A percentile compares a stretch with the other conserved stretches of the same genome.
These are phyloP conservation scores for Miscanthus sacchariflorus DNA, from an alignment of 202 grass and related monocot species.

Conservation along the genomic window DNA sequence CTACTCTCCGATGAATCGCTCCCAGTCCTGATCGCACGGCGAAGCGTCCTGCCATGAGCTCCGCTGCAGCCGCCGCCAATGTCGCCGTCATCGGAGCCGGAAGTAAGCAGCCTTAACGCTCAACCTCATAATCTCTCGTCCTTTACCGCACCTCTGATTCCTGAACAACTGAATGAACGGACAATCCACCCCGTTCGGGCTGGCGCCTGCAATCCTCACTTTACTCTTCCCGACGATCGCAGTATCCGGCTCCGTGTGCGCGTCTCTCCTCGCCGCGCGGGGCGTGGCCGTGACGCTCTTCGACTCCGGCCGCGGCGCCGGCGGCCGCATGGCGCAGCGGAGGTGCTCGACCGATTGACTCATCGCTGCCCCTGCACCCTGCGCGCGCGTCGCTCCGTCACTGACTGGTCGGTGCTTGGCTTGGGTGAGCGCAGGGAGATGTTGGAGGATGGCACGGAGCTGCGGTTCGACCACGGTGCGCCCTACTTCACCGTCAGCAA, in stretches of 20 bases:
- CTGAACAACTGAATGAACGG: not conserved
- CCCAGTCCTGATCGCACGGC: not conserved
- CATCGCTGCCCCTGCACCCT: not conserved
- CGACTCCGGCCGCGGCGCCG: conserved; percentile 82
- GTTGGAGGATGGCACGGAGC: conserved; percentile 74
- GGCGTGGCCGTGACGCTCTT: conserved; percentile 82
- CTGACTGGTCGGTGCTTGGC: conserved; percentile 24
- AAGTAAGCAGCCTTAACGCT: conserved; percentile 53
- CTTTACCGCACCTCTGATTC: not conserved
- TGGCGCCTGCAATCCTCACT: conserved; percentile 13
- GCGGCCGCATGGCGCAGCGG: conserved; percentile 85
- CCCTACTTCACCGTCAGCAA: conserved; percentile 77
- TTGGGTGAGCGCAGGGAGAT: conserved; percentile 54
- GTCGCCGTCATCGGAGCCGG: conserved; percentile 83
- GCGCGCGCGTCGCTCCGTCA: not conserved
- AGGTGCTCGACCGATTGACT: conserved; percentile 60
- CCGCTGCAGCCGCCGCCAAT: conserved; percentile 42
- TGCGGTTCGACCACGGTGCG: conserved; percentile 88
- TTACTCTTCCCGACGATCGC: conserved; percentile 25
- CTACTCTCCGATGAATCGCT: not conserved
- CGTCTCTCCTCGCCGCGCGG: conserved; percentile 76
- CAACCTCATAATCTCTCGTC: not conserved
- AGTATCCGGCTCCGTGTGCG: conserved; percentile 90
- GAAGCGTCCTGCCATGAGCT: conserved; percentile 42
- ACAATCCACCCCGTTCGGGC: not conserved